Evolutionary conservation across 2,329 filamentous ascomycete species (phyloP), one percentile per base, ranked within the genome.

Genomic region (Colletotrichum viniferum): DNA sequence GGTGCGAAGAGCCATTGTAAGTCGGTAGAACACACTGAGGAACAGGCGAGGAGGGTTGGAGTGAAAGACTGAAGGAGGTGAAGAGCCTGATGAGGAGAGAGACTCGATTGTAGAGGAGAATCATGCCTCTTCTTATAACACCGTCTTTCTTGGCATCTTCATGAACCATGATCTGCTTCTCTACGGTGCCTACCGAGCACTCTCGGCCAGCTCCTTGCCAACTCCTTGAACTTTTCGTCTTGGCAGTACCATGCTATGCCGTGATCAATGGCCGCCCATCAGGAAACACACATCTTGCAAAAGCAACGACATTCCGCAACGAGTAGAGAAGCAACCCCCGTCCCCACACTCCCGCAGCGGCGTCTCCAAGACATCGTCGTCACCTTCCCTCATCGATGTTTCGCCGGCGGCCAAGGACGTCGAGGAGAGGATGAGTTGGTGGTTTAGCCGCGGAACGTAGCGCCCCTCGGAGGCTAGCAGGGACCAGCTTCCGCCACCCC

Each of bases 361-460:
- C 24, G 26, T 74, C 48, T 26, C 36, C 71, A 55, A 71, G 61
- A 74, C 71, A 71, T 62, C 38, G 61, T 67, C 72, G 69, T 74
- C 72, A 72, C 55, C 62, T 72, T 72, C 62, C 61, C 26, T 48
- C 62, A 61, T 62, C 24, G 18, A 61, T 71, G 69, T 72, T 74
- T 71, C 62, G 55, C 52, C 72, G 62, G 55, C 3, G 61, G 52
- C 56, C 38, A 34, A 34, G 34, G 62, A 61, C 18, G 64, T 62
- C 34, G 43, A 52, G 10, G 43, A 52, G 43, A 21, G 10, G 43
- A 52, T 4, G 43, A 52, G 43, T 52, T 52, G 43, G n/a, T 66
- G 52, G 16, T 52, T 61, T 55, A 62, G 32, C 69, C 69, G 24
- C 30, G 62, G 43, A 72, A 43, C 18, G 28, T 55, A 61, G 66